Evolutionary conservation across 352 stramenopile species (phyloP), one percentile per base, ranked within the genome.

Genomic region (Pythium diclinum): DNA sequence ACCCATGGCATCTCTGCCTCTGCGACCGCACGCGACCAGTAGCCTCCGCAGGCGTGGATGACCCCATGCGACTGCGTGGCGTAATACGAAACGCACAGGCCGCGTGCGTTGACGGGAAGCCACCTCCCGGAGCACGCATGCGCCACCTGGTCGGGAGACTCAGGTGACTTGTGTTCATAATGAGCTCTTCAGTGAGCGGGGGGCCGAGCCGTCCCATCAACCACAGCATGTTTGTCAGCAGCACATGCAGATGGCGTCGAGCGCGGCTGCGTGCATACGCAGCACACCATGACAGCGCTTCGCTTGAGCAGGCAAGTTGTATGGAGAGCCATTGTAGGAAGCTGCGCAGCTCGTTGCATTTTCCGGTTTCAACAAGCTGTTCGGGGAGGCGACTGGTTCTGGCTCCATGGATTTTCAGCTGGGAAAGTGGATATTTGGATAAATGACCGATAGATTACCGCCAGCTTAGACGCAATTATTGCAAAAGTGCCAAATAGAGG

Each of bases 371-470:
- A 51, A 28, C 33, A 47, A 47, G 44, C 44, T 51, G 44, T 51
- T 51, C 30, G 8, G 19, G 5, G 2, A n/a, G n/a, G 44, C 44
- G 44, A 51, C 44, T 51, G 44, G 44, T 51, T 51, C 44, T 59
- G 54, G 54, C 21, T 34, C 44, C 51, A 42, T 19, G n/a, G 49
- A 65, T 63, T 56, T 32, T 17, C 53, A 25, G 19, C 42, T 11
- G 42, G 40, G 28, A 47, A 30, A 4, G 10, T 10, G 40, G 53
- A 59, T 40, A 48, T 21, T 21, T 4, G 14, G 23, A 55, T 63
- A 63, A 36, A 55, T 63, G 51, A 63, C 56, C 28, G 46, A 63
- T 63, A 63, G 3, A 36, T 51, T 61, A 19, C 54, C 34, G 11
- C 0, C 52, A 59, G 1, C 30, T 11, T 19, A 28, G 38, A 8